A percentile compares a stretch with the other conserved stretches of the same genome.
These are phyloP conservation scores for Rubia tinctorum DNA, from an alignment of 305 asterid species.

Conservation along the genomic window DNA sequence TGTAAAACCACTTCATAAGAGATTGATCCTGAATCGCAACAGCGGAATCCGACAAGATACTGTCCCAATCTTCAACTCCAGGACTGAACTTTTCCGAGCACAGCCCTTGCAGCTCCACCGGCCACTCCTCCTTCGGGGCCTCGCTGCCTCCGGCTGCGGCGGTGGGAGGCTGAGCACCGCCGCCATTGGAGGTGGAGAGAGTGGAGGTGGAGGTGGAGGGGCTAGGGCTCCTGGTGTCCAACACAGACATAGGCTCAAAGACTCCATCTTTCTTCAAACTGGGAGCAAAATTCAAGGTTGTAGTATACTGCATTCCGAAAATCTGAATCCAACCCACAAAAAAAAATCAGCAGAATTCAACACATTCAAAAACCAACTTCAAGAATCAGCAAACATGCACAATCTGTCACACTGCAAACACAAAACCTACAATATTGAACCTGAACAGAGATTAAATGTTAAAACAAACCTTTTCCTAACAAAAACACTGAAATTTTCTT, in stretches of 20 bases:
- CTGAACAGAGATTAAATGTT: not conserved
- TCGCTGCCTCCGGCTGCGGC: constrained; percentile 15
- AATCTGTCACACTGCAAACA: not conserved
- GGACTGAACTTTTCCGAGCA: constrained; percentile 32
- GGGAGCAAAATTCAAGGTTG: constrained; percentile 19
- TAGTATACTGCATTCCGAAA: constrained; percentile 40
- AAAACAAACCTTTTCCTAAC: not conserved
- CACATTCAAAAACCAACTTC: not conserved
- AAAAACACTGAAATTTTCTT: not conserved
- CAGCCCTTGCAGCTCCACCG: constrained; percentile 30
- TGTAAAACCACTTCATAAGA: constrained; percentile 34
- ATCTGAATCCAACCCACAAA: constrained; percentile 14
- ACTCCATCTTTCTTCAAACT: constrained; percentile 32
- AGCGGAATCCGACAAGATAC: constrained; percentile 36
- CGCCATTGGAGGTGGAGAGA: constrained; percentile 33
- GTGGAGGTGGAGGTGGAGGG: constrained; percentile 58
- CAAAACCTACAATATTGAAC: not conserved
- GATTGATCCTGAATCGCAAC: constrained; percentile 33
- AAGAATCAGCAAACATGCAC: not conserved
- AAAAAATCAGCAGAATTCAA: not conserved
- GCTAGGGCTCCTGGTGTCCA: constrained; percentile 57
- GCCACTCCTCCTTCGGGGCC: constrained; percentile 29
- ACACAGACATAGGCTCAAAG: constrained; percentile 51
- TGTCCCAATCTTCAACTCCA: constrained; percentile 49
- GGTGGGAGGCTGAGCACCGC: constrained; percentile 2